Conservation (phyloP, 2,329 filamentous ascomycete genomes). For the Sporothrix brunneoviolacea region DNA sequence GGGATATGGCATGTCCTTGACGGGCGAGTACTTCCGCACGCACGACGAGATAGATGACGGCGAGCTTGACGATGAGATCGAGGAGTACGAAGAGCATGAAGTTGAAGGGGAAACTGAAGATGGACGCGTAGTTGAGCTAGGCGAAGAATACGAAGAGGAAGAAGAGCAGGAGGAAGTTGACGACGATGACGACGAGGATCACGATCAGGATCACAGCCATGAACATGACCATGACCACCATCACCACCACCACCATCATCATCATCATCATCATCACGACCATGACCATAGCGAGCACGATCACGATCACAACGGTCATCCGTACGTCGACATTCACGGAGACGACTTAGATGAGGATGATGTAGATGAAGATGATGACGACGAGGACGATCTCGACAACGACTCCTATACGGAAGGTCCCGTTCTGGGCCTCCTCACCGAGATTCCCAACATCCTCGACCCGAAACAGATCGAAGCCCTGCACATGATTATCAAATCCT, state of each 20-base stretch:
- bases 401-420: constrained; percentile 75
- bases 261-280: constrained; percentile 17
- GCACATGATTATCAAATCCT: constrained; percentile 95
- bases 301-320: constrained; percentile 31
- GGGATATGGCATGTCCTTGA: constrained; percentile 13
- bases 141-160: constrained; percentile 12
- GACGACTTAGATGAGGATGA: constrained; percentile 30
- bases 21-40: constrained; percentile 31
- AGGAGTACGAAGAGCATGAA: constrained; percentile 28
- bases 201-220: constrained; percentile 23
- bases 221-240: constrained; percentile 16
- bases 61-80: constrained; percentile 25
- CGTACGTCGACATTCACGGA: constrained; percentile 32
- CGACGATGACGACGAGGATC: constrained; percentile 24
- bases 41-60: constrained; percentile 25
- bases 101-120: background rate
- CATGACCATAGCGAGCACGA: constrained; percentile 15
- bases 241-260: constrained; percentile 18
- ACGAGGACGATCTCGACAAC: constrained; percentile 53
- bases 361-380: constrained; percentile 26
- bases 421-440: constrained; percentile 77
- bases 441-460: constrained; percentile 89
- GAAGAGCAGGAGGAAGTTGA: constrained; percentile 2
- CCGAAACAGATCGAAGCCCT: constrained; percentile 93
- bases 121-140: background rate